Percentiles rank a stretch among this genome's conserved stretches.
phyloP scores from a whole-genome alignment of 257 asterid species.

The Gentiana macrophylla region DNA sequence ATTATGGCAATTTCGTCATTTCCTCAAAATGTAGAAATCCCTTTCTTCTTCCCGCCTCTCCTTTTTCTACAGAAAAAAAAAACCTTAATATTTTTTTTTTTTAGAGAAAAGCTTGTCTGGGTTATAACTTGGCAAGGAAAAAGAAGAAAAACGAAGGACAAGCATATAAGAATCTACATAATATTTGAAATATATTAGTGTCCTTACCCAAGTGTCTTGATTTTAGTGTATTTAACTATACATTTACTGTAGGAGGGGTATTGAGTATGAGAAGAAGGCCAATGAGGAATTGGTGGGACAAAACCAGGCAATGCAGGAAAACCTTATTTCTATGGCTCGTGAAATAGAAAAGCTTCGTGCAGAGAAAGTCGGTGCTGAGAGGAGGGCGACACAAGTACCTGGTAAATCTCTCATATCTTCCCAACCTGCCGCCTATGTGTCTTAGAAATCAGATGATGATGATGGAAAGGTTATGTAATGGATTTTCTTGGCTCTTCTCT shows the following conservation, averaged over 20 bases:
- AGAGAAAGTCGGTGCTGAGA: conserved; percentile 41
- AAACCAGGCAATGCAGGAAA: conserved; percentile 61
- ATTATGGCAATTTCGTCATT: not conserved
- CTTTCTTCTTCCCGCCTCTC: not conserved
- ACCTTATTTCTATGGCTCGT: conserved; percentile 79
- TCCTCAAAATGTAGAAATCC: not conserved
- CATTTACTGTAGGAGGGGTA: conserved; percentile 40
- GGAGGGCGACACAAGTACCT: conserved; percentile 37
- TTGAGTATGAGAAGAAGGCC: conserved; percentile 70
- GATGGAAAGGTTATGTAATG: not conserved
- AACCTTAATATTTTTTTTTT: no score
- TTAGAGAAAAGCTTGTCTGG: not conserved
- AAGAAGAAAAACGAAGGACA: not conserved
- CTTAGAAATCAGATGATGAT: not conserved
- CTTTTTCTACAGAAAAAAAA: no score
- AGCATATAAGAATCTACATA: not conserved
- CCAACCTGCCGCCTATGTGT: not conserved
- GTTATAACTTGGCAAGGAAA: not conserved
- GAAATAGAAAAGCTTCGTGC: conserved; percentile 81
- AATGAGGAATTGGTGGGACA: conserved; percentile 63
- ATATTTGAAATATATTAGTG: no score
- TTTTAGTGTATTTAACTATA: conserved; percentile 8
- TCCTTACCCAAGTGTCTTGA: not conserved
- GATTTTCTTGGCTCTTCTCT: conserved; percentile 1
- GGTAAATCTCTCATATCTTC: conserved; percentile 11